Evolutionary conservation across 257 asterid genomes (phyloP).

Genomic region (Solanum rostratum): DNA sequence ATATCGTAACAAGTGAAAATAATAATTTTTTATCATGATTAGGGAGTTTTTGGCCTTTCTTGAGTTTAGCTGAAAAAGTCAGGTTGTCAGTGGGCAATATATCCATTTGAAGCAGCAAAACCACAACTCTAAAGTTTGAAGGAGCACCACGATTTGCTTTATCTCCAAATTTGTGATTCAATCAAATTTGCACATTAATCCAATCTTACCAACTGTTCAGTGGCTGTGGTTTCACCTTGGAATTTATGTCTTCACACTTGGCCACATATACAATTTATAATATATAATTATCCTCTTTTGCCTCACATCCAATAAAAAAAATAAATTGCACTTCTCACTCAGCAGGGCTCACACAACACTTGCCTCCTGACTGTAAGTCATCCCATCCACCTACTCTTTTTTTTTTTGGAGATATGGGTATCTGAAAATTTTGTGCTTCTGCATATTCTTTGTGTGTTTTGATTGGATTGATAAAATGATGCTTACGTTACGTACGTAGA

Average conservation of each 20-base stretch:
- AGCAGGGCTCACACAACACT: not conserved
- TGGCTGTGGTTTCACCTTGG: conserved; percentile 35
- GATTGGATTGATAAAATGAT: not conserved
- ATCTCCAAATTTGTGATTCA: conserved; percentile 27
- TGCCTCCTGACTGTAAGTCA: conserved; percentile 14
- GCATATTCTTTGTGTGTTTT: not conserved
- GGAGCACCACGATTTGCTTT: conserved; percentile 40
- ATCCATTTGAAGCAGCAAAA: not conserved
- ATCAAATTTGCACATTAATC: conserved; percentile 11
- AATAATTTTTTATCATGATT: not conserved
- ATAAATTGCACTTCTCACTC: not conserved
- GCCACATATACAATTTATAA: conserved; percentile 19
- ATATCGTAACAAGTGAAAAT: too few species aligned
- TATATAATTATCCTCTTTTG: conserved; percentile 8
- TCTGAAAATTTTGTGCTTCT: not conserved
- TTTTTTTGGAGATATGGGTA: not conserved
- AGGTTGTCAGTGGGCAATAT: not conserved
- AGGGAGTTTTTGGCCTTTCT: not conserved
- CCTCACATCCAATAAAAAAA: not conserved
- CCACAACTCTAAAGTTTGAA: conserved; percentile 13
- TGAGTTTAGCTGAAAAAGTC: not conserved
- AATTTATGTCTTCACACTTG: conserved; percentile 13
- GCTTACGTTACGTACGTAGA: not conserved
- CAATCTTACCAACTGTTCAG: conserved; percentile 32
- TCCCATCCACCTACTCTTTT: conserved; percentile 6